Conservation (phyloP, 768 basidiomycete species). For the Boletellus ananiceps region DNA sequence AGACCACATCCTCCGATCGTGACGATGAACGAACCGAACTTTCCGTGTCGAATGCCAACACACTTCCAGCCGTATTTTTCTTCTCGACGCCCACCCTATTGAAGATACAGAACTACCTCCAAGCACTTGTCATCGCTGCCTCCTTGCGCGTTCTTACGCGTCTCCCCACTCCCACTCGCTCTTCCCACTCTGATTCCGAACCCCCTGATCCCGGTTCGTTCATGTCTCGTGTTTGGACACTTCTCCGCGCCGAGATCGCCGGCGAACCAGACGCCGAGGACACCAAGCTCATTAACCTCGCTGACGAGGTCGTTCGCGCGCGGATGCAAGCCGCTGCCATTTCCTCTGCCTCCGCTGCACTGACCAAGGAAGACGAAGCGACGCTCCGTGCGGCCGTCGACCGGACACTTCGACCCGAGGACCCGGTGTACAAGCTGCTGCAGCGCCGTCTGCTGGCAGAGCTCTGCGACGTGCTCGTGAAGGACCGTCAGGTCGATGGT, state of each 20-base stretch:
- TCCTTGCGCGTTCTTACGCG: conserved; percentile 54
- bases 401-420: conserved; percentile 54
- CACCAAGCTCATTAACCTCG: conserved; percentile 63
- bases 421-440: conserved; percentile 64
- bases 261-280: conserved; percentile 28
- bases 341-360: neutral
- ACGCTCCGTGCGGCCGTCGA: conserved; percentile 57
- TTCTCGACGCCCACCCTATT: conserved; percentile 52
- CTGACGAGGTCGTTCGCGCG: conserved; percentile 66
- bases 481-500: conserved; percentile 8
- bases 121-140: conserved; percentile 64
- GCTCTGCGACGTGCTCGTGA: conserved; percentile 28
- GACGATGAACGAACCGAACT: conserved; percentile 2
- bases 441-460: conserved; percentile 53
- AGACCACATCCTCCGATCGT: neutral
- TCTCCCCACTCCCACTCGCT: conserved; percentile 25
- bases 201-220: conserved; percentile 34
- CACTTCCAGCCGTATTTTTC: conserved; percentile 63
- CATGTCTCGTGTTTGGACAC: conserved; percentile 58
- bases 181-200: conserved; percentile 10
- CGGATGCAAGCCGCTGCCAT: conserved; percentile 28
- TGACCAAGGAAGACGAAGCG: conserved; percentile 43
- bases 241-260: conserved; percentile 55
- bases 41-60: conserved; percentile 29
- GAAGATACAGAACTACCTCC: conserved; percentile 63